Conservation (phyloP, 164 flowering plant species). For the Liriodendron chinense region DNA sequence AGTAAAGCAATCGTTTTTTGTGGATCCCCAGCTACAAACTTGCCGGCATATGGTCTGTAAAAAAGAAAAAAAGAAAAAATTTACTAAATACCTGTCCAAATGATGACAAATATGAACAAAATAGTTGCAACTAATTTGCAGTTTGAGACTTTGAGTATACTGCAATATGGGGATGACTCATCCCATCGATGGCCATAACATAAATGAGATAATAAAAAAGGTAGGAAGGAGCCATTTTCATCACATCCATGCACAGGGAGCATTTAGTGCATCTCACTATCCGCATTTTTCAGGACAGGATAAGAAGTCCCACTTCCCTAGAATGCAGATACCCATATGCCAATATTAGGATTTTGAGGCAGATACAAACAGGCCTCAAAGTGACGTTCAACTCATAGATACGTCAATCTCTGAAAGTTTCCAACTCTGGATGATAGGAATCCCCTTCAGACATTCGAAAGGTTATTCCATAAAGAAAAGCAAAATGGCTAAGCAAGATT, state of each 20-base stretch:
- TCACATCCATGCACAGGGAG: not conserved
- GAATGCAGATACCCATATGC: not conserved
- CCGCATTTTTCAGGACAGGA: not conserved
- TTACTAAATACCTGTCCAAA: not conserved
- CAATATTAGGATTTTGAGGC: not conserved
- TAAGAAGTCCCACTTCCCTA: not conserved
- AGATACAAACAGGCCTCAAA: not conserved
- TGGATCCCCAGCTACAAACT: conserved; percentile 56
- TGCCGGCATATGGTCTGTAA: conserved; percentile 64
- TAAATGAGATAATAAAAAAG: not conserved
- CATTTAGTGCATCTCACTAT: not conserved
- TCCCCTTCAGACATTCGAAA: not conserved
- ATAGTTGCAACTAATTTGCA: not conserved
- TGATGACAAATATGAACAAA: not conserved
- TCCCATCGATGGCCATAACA: not conserved
- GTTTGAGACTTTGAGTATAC: not conserved
- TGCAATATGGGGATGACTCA: not conserved
- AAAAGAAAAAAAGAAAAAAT: not conserved
- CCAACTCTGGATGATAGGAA: not conserved
- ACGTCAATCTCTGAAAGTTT: not conserved
- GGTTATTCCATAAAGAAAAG: conserved; percentile 5
- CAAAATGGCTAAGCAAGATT: conserved; percentile 2
- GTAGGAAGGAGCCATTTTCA: not conserved
- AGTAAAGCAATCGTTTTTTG: conserved; percentile 68
- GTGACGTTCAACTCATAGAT: not conserved